These are phyloP conservation scores for Rehmannia glutinosa DNA, from an alignment of 257 asterid species.

Conservation along the genomic window DNA sequence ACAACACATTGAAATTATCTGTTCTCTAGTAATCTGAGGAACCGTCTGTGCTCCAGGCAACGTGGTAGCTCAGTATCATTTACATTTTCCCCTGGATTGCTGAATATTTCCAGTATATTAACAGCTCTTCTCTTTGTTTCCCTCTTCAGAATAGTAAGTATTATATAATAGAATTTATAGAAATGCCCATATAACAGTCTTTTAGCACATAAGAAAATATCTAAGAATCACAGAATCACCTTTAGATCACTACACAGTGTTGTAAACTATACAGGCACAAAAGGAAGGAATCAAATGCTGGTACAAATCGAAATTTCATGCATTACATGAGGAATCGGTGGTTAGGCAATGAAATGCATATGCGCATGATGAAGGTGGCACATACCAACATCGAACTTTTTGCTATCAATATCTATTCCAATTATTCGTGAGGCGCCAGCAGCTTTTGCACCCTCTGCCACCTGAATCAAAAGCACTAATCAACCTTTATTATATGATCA, in stretches of 20 bases:
- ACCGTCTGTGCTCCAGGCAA: neutral
- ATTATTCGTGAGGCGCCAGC: constrained; percentile 97
- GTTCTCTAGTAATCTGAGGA: neutral
- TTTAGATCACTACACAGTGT: neutral
- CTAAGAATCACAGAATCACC: neutral
- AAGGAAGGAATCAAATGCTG: neutral
- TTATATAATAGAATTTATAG: neutral
- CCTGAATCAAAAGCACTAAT: constrained; percentile 39
- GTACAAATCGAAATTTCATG: neutral
- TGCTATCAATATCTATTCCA: constrained; percentile 89
- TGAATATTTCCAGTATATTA: neutral
- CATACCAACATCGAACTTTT: constrained; percentile 74
- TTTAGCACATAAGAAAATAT: neutral
- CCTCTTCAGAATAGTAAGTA: neutral
- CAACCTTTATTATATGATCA: constrained; percentile 9
- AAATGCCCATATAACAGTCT: neutral
- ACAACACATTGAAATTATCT: neutral
- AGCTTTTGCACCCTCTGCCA: constrained; percentile 98
- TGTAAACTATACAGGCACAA: neutral
- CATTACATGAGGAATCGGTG: too few species aligned
- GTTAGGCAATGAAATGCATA: neutral
- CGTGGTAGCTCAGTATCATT: neutral
- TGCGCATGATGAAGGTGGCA: neutral
- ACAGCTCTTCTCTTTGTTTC: neutral
- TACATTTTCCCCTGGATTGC: neutral